Evolutionary conservation across 495 filamentous ascomycete genomes (phyloP).

Genomic region (Polyplosphaeria fusca): DNA sequence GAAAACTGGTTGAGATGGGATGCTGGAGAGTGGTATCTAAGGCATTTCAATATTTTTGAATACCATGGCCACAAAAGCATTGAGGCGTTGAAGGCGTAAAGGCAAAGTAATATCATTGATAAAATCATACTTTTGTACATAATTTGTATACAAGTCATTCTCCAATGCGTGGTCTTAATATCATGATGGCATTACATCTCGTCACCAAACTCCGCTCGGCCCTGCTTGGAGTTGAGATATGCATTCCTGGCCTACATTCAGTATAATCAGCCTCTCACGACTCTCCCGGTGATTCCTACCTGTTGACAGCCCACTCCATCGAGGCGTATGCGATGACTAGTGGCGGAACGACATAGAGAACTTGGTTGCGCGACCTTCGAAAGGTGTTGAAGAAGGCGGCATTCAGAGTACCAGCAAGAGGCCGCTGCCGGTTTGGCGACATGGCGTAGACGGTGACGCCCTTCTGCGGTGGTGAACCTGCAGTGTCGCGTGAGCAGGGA

Average conservation of each 20-base stretch:
- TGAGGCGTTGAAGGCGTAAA: no score
- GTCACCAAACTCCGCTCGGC: conserved; percentile 55
- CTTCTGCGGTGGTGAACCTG: conserved; percentile 47
- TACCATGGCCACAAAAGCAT: no score
- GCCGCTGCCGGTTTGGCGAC: conserved; percentile 53
- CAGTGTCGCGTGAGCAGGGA: conserved; percentile 14
- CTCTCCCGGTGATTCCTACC: conserved; percentile 51
- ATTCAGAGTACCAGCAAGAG: conserved; percentile 51
- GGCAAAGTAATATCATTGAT: no score
- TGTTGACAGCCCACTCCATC: conserved; percentile 83
- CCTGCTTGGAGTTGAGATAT: conserved; percentile 87
- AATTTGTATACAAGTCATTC: no score
- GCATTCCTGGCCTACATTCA: conserved; percentile 62
- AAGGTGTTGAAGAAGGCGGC: conserved; percentile 63
- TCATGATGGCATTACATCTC: no score
- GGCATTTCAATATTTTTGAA: no score
- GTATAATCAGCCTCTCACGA: not conserved
- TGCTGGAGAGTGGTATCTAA: not conserved
- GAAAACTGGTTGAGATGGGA: conserved; percentile 36
- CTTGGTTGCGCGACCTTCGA: conserved; percentile 60
- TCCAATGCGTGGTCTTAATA: no score
- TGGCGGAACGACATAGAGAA: conserved; percentile 79
- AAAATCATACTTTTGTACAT: no score
- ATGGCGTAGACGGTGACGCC: conserved; percentile 55
- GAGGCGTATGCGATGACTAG: conserved; percentile 68